These are phyloP conservation scores for Apiospora kogelbergensis DNA, from an alignment of 2,329 filamentous ascomycete genomes.

Conservation along the genomic window DNA sequence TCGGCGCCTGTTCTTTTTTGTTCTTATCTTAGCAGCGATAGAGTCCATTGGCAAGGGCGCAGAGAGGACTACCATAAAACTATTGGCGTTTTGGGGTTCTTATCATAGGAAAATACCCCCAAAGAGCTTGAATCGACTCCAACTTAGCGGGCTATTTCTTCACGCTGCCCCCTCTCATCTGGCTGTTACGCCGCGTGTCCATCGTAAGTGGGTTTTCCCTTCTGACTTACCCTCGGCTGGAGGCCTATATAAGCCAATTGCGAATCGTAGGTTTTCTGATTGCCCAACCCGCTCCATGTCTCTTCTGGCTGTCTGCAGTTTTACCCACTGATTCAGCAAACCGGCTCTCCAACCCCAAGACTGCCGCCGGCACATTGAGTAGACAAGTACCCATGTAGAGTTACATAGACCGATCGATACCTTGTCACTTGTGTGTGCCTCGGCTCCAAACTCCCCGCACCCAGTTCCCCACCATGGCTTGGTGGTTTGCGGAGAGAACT, in stretches of 20 bases:
- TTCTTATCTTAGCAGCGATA: constrained; percentile 1
- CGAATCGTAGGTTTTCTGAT: background rate
- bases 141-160: background rate
- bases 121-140: constrained; percentile 2
- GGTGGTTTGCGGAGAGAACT: background rate
- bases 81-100: constrained; percentile 6
- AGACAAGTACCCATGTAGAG: background rate
- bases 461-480: background rate
- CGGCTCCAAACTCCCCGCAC: background rate
- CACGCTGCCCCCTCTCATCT: background rate
- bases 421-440: background rate
- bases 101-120: constrained; percentile 1
- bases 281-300: background rate
- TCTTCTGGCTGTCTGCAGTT: too few species aligned
- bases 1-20: background rate
- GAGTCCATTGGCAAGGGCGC: background rate
- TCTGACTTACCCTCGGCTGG: background rate
- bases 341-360: background rate
- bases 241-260: background rate
- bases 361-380: background rate
- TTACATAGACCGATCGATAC: background rate
- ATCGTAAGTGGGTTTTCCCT: constrained; percentile 6
- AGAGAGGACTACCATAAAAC: background rate
- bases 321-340: too few species aligned
- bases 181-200: background rate